Evolutionary conservation across 192 early-diverging fungal genomes (phyloP).

Genomic region (Coemansia sp.): DNA sequence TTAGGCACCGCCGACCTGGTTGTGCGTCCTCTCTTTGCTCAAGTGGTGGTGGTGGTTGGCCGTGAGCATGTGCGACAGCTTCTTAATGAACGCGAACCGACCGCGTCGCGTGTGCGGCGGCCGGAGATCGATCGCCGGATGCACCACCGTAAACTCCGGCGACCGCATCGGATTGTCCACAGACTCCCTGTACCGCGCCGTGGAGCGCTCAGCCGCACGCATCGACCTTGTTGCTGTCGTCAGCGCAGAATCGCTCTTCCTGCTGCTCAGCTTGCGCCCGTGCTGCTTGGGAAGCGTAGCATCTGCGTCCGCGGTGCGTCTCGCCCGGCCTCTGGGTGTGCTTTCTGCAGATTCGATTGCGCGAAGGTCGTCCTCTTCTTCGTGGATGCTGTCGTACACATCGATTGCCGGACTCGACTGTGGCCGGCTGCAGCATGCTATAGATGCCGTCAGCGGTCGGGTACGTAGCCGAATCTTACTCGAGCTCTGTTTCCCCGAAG

Average conservation of each 20-base stretch:
- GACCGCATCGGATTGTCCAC: slow-evolving; percentile 36
- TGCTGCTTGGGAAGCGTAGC: slow-evolving; percentile 14
- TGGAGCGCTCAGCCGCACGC: slow-evolving; percentile 13
- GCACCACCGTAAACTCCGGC: slow-evolving; percentile 52
- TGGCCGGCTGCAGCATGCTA: slow-evolving; percentile 15
- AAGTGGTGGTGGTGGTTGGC: background rate
- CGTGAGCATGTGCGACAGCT: slow-evolving; percentile 32
- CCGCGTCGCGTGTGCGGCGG: slow-evolving; percentile 37
- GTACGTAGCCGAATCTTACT: slow-evolving; percentile 48
- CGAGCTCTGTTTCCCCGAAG: background rate
- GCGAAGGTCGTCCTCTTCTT: background rate
- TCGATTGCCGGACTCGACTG: slow-evolving; percentile 4
- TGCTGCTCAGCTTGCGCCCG: slow-evolving; percentile 42
- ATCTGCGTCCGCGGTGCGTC: background rate
- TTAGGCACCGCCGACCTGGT: too few species aligned
- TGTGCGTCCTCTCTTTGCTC: background rate
- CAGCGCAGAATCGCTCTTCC: slow-evolving; percentile 51
- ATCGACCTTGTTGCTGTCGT: slow-evolving; percentile 46
- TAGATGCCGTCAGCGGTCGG: slow-evolving; percentile 36
- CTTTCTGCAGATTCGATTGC: background rate
- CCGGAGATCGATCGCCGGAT: slow-evolving; percentile 25
- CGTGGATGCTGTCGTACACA: background rate
- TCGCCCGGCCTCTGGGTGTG: background rate
- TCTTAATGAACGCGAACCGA: slow-evolving; percentile 41
- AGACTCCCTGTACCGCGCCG: slow-evolving; percentile 28